These are phyloP conservation scores for Metarhizium guizhouense DNA, from an alignment of 2,329 filamentous ascomycete genomes.

Conservation along the genomic window DNA sequence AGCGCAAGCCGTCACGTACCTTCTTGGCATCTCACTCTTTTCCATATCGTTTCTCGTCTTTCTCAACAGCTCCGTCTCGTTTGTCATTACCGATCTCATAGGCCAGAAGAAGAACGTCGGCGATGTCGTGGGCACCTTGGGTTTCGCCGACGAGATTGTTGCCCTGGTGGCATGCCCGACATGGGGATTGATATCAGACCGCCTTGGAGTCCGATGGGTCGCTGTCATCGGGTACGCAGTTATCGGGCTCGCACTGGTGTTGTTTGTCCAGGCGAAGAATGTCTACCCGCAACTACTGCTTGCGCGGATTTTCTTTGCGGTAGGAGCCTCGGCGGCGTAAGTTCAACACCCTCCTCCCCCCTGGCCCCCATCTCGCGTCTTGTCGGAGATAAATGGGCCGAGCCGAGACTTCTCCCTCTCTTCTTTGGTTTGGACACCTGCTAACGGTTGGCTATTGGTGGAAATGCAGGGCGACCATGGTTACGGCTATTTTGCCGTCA, in stretches of 20 bases:
- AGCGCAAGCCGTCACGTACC: constrained; percentile 61
- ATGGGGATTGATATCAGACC: constrained; percentile 72
- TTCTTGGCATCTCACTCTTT: constrained; percentile 75
- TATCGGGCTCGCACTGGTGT: constrained; percentile 65
- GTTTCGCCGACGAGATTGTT: constrained; percentile 77
- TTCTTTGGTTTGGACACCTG: not conserved
- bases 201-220: constrained; percentile 64
- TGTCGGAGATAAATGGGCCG: not conserved
- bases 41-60: constrained; percentile 87
- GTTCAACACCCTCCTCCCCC: constrained; percentile 13
- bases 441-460: not conserved
- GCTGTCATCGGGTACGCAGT: constrained; percentile 72
- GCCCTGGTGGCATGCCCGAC: constrained; percentile 71
- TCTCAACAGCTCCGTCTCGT: constrained; percentile 75
- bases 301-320: constrained; percentile 76
- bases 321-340: constrained; percentile 83
- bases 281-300: constrained; percentile 84
- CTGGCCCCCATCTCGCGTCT: no score
- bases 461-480: constrained; percentile 68
- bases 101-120: constrained; percentile 65
- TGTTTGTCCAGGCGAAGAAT: constrained; percentile 79
- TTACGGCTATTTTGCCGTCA: constrained; percentile 83
- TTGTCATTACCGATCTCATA: constrained; percentile 76
- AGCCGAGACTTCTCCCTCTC: constrained; percentile 1
- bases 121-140: constrained; percentile 73